Base-by-base conservation (phyloP, 805 yeast genomes). In the Zygosaccharomyces rouxii region DNA sequence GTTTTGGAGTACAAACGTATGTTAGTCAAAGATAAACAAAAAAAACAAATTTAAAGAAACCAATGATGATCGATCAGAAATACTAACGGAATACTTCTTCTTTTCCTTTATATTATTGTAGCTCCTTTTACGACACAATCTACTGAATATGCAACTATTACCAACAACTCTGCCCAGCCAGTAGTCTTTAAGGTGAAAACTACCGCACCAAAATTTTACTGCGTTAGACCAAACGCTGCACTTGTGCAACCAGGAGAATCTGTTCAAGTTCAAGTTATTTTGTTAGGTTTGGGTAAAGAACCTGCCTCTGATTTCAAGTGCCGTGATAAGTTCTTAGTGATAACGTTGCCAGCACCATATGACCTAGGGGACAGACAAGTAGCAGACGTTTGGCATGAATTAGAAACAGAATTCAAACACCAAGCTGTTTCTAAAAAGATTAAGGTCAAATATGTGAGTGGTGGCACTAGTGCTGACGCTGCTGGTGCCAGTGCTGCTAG, bases 181-280 rank as follows among this genome's bases (percentile, higher is more conserved):
- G 75, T 83, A 39, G 97, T 96, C 26, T 94, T 89, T 77, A 94
- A 94, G 73, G 97, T 94, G 64, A 94, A 92, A 73, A 92, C 99
- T 40, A 94, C 99, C 5, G 97, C 98, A 7, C 99, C 99, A 52
- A 90, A 88, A 69, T 75, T 88, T 69, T 84, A 90, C 75, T 88
- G 96, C 69, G 98, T 94, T 45, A 84, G 97, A 71, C 99, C 99
- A 54, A 94, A 90, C 68, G 92, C 97, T 51, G 81, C 94, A 13
- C 68, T 84, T 30, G 74, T 94, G 49, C 75, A 74, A 25, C 90
- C 98, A 11, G 94, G 95, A 30, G 78, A 79, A 55, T 67, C 82
- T 21, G 70, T 83, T 46, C 80, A 85, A 47, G 86, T 94, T 46
- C 79, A 90, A 41, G 84, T 94, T 59, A 88, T 89, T 59, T 81